Percentiles rank a stretch among this genome's conserved stretches.
Conservation (phyloP, 2,329 filamentous ascomycete species). For the Incumbomyces delicatus region DNA sequence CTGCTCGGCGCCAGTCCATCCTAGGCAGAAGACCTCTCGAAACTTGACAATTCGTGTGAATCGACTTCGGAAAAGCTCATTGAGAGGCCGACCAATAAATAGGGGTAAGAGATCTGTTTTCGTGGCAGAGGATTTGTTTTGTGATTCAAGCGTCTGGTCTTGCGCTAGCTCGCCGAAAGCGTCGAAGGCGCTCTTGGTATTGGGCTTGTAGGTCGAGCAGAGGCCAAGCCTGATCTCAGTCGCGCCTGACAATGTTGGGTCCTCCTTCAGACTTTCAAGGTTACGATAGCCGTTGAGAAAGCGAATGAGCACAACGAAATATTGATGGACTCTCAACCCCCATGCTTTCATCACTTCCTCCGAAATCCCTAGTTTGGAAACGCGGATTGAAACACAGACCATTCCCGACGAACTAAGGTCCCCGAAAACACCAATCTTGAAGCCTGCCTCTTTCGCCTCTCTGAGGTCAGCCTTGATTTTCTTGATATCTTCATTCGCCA, state of each 20-base stretch:
- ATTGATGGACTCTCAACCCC: slow-evolving; percentile 57
- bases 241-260: slow-evolving; percentile 31
- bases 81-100: slow-evolving; percentile 64
- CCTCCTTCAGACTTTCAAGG: slow-evolving; percentile 41
- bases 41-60: slow-evolving; percentile 55
- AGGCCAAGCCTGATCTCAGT: slow-evolving; percentile 57
- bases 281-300: slow-evolving; percentile 53
- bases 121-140: neutral
- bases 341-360: slow-evolving; percentile 68
- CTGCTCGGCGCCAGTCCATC: slow-evolving; percentile 56
- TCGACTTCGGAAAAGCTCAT: slow-evolving; percentile 56
- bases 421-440: slow-evolving; percentile 56
- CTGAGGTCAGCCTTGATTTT: slow-evolving; percentile 53
- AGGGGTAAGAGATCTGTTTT: slow-evolving; percentile 41
- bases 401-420: slow-evolving; percentile 39
- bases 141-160: slow-evolving; percentile 2
- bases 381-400: slow-evolving; percentile 59
- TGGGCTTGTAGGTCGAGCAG: slow-evolving; percentile 64
- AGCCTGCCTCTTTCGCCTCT: slow-evolving; percentile 53
- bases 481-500: slow-evolving; percentile 12
- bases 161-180: slow-evolving; percentile 37
- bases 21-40: slow-evolving; percentile 34
- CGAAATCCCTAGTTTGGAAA: slow-evolving; percentile 61
- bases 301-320: slow-evolving; percentile 63
- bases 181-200: slow-evolving; percentile 41